Base-by-base conservation (phyloP, 257 asterid genomes). In the Nicotiana obtusifolia region DNA sequence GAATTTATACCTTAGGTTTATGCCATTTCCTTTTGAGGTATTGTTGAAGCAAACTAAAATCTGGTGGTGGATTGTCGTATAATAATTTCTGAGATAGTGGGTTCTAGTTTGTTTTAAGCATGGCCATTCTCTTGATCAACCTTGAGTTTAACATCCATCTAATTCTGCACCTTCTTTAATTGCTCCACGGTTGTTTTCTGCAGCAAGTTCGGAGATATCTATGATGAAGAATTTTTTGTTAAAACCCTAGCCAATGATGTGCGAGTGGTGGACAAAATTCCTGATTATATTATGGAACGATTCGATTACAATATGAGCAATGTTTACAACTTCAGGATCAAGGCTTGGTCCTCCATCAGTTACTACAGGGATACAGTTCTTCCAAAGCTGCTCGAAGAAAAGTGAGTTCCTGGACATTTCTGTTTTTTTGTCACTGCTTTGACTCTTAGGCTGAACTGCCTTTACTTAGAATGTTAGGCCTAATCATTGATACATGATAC, bases 141-240 rank as follows among this genome's bases (percentile, higher is more conserved):
- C 75, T 64, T 68, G 41, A 9, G 41, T 44, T 64, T 64, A 53
- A 47, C 57, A 47, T 80, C 37, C 73, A 61, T 20, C 16, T 65
- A 19, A 9, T 65, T 79, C 30, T 80, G 15, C 64, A 64, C 11
- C 52, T 67, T 37, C 78, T 82, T 82, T 75, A 47, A 66, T 84
- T 59, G 87, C 86, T 84, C 82, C 85, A 81, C 14, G 79, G 62
- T 81, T 49, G 79, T 37, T 82, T 15, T 81, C 65, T 91, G 90
- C 98, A 96, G 99, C 93, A 93, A 93, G 87, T 96, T 96, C 77
- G 95, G 92, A 81, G 97, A 96, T 35, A 96, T 96, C 68, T 96
- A 89, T 81, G 98, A 96, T 86, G 95, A 94, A 84, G 99, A 94
- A 2, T 93, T 88, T 89, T 96, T 96, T 82, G 75, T 90, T 66